Evolutionary conservation across 2,329 filamentous ascomycete species (phyloP), one percentile per base, ranked within the genome.

Genomic region (Alternaria angustiovoidea): DNA sequence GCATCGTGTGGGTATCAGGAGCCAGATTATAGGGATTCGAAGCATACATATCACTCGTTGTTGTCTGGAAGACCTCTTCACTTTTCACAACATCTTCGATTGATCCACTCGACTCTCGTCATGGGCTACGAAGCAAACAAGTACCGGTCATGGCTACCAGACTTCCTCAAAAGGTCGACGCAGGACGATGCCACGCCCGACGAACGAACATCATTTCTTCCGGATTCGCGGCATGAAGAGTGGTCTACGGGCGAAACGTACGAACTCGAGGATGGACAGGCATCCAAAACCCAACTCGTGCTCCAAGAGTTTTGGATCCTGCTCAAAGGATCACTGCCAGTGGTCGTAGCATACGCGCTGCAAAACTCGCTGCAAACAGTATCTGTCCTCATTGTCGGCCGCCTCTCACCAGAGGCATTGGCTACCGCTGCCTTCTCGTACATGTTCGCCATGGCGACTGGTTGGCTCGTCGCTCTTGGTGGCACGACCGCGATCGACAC

Each of bases 391-490:
- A 89, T 96, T 38, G 92, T 92, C 3, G 93, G 93, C 9, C 88
- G 91, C 3, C 81, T 93, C 0, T 94, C 91, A 0, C 89, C 93
- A 1, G 90, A 95, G 76, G 88, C 92, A 2, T 81, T 96, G 7
- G 91, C 93, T 0, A 91, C 90, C 0, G 90, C 92, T 1, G 92
- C 93, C 0, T 96, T 96, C 72, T 91, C 91, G 2, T 94, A 95
- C 81, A 96, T 96, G 93, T 96, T 96, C 69, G 93, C 93, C 55
- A 93, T 94, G 91, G 89, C 91, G 22, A 93, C 92, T 1, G 93
- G 89, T 0, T 96, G 93, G 92, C 85, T 96, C 38, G 91, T 96
- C 60, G 93, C 89, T 0, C 85, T 96, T 4, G 93, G 93, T 28
- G 93, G 93, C 7, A 94, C 92, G 0, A 96, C 92, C 1, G 93